phyloP scores from a whole-genome alignment of 495 filamentous ascomycete genomes.

The Xylaria castorea region DNA sequence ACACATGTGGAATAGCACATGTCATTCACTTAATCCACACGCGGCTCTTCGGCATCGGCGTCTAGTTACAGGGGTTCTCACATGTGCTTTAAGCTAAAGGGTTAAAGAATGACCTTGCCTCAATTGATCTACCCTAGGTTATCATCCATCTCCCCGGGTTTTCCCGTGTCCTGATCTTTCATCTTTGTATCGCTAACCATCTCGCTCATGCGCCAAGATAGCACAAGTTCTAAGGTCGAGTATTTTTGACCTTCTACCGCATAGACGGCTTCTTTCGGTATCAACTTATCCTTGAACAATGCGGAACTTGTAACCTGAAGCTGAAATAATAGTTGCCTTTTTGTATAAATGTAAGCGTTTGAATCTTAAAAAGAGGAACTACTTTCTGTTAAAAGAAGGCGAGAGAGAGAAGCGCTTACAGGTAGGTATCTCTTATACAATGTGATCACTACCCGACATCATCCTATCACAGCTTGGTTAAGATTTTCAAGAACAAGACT shows the following conservation, averaged over 20 bases:
- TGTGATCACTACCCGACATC: no score
- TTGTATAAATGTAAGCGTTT: no score
- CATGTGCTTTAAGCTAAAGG: background rate
- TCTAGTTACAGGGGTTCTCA: background rate
- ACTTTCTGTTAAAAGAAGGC: no score
- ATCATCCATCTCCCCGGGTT: background rate
- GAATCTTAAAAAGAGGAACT: no score
- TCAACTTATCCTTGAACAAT: no score
- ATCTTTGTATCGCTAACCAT: background rate
- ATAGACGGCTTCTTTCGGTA: no score
- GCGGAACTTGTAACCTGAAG: no score
- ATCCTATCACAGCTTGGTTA: no score
- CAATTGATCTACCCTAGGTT: background rate
- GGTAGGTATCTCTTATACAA: no score
- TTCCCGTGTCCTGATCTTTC: background rate
- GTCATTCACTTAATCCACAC: background rate
- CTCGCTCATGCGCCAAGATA: background rate
- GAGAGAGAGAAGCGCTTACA: no score
- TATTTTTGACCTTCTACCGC: background rate
- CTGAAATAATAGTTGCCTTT: no score
- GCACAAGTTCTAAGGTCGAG: background rate
- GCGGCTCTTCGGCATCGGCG: constrained; percentile 6
- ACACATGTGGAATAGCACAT: constrained; percentile 14
- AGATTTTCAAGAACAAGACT: no score
- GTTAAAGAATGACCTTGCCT: background rate